These are phyloP conservation scores for Houttuynia cordata DNA, from an alignment of 164 flowering plant genomes.

Conservation along the genomic window DNA sequence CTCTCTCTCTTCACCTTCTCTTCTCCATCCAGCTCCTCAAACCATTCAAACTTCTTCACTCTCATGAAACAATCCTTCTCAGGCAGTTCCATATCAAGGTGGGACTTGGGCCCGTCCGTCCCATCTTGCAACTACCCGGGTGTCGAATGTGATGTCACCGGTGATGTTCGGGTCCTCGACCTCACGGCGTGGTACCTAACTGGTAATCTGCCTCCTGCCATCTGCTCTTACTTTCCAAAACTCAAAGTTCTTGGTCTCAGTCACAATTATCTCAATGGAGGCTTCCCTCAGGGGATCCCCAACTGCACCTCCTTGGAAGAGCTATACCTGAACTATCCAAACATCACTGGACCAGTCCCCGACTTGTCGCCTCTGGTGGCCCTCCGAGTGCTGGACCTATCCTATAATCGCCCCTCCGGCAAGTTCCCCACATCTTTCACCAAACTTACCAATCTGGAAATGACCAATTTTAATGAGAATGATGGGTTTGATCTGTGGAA, in stretches of 20 bases:
- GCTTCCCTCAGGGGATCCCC: constrained; percentile 35
- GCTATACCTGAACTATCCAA: constrained; percentile 31
- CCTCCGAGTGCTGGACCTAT: constrained; percentile 48
- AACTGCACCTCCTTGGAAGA: constrained; percentile 68
- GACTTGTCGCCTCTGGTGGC: constrained; percentile 44
- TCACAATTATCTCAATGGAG: constrained; percentile 34
- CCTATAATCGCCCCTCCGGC: constrained; percentile 54
- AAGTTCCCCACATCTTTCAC: constrained; percentile 57
- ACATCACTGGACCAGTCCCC: constrained; percentile 45
- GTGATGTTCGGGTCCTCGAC: constrained; percentile 38
- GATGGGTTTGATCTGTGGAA: constrained; percentile 35
- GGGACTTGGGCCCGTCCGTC: constrained; percentile 25
- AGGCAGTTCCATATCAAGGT: constrained; percentile 37
- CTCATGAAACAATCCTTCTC: constrained; percentile 47
- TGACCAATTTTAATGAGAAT: constrained; percentile 54
- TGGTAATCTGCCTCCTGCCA: constrained; percentile 44
- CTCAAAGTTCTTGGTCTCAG: constrained; percentile 42
- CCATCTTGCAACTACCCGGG: constrained; percentile 53
- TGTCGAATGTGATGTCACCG: constrained; percentile 40
- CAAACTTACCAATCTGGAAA: constrained; percentile 66
- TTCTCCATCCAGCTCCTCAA: constrained; percentile 9
- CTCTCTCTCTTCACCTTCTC: constrained; percentile 14
- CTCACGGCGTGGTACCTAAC: constrained; percentile 44
- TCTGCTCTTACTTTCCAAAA: constrained; percentile 61
- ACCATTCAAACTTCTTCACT: constrained; percentile 53